Percentiles rank a stretch among this genome's conserved stretches.
These are phyloP conservation scores for Podila clonocystis DNA, from an alignment of 192 early-diverging fungal genomes.

Conservation along the genomic window DNA sequence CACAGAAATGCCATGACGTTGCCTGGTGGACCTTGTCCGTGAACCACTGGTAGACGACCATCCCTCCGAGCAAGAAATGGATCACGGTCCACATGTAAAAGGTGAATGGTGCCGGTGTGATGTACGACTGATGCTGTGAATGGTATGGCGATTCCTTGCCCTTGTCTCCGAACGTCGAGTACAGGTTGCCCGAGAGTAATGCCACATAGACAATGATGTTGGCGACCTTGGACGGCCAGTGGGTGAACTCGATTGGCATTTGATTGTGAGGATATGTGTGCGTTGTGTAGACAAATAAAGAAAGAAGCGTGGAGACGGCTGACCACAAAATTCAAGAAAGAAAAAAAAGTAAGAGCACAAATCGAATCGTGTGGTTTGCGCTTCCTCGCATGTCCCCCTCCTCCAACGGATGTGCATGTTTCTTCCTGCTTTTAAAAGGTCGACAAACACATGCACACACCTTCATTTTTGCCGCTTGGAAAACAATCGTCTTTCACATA, in stretches of 20 bases:
- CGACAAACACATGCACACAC: no score
- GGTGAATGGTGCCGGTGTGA: slow-evolving; percentile 72
- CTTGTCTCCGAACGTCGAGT: slow-evolving; percentile 38
- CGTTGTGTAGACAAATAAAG: background rate
- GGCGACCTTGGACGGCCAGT: slow-evolving; percentile 48
- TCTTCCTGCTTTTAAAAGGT: no score
- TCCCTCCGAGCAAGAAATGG: slow-evolving; percentile 70
- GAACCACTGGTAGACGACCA: slow-evolving; percentile 71
- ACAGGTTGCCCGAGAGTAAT: slow-evolving; percentile 39
- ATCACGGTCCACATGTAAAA: slow-evolving; percentile 72
- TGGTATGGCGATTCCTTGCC: slow-evolving; percentile 31
- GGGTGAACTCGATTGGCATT: slow-evolving; percentile 37
- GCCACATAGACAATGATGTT: slow-evolving; percentile 46
- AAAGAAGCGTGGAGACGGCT: no score
- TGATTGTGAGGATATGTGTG: background rate
- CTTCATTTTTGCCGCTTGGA: no score
- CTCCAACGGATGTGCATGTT: no score
- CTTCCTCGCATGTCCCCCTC: no score
- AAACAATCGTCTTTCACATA: no score
- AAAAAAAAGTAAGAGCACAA: no score
- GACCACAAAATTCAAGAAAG: no score
- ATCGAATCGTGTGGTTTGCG: no score
- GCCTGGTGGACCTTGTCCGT: slow-evolving; percentile 64
- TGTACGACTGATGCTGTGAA: slow-evolving; percentile 62
- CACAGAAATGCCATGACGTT: slow-evolving; percentile 69